A percentile compares a stretch with the other conserved stretches of the same genome.
These are phyloP conservation scores for Choiromyces venosus DNA, from an alignment of 495 filamentous ascomycete species.

Conservation along the genomic window DNA sequence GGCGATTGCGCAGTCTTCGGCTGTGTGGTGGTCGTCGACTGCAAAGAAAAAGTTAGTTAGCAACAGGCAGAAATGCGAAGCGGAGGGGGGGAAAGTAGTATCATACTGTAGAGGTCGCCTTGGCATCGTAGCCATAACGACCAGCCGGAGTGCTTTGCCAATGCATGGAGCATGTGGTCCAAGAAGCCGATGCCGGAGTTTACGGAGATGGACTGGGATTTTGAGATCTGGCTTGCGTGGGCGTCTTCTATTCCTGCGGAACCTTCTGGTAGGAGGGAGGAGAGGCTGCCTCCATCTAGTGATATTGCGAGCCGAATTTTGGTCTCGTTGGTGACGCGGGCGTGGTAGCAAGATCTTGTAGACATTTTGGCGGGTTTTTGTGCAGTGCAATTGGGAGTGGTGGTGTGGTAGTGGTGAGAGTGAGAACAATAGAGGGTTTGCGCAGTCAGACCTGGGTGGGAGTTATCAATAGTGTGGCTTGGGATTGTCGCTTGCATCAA, in stretches of 20 bases:
- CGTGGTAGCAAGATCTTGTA: background rate
- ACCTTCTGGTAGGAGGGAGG: constrained; percentile 50
- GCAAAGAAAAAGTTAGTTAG: constrained; percentile 2
- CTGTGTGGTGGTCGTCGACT: constrained; percentile 99
- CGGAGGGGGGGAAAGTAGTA: constrained; percentile 42
- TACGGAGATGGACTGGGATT: constrained; percentile 75
- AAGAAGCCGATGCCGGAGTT: constrained; percentile 97
- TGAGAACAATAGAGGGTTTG: too few relatives aligned
- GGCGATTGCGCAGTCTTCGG: constrained; percentile 90
- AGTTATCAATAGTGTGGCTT: too few relatives aligned
- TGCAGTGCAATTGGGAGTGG: background rate
- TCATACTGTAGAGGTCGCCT: constrained; percentile 90
- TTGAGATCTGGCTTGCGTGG: constrained; percentile 76
- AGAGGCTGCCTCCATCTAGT: constrained; percentile 79
- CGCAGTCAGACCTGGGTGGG: too few relatives aligned
- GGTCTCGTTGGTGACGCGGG: constrained; percentile 89
- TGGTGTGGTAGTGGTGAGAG: background rate
- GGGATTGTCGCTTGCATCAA: too few relatives aligned
- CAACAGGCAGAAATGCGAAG: background rate
- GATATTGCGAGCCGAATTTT: constrained; percentile 88
- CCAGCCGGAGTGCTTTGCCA: constrained; percentile 94
- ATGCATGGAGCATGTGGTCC: constrained; percentile 97
- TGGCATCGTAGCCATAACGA: constrained; percentile 71
- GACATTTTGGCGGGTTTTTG: background rate
- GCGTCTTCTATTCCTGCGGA: constrained; percentile 46